Conservation (phyloP, 2,329 filamentous ascomycete species). For the Colletotrichum lentis region DNA sequence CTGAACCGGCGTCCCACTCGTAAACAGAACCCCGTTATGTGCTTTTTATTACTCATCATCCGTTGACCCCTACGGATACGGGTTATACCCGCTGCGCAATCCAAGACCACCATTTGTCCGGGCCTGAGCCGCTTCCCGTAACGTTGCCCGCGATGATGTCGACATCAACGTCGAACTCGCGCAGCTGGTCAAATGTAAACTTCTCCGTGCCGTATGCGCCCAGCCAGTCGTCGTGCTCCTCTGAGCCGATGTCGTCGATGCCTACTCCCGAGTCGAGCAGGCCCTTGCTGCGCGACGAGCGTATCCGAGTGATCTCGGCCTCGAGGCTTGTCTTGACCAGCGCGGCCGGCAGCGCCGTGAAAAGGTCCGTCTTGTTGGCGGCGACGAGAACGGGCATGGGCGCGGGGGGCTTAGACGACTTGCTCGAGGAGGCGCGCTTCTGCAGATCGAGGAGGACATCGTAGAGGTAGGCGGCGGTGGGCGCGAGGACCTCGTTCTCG, state of each 20-base stretch:
- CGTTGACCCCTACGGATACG: background rate
- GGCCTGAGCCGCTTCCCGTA: slow-evolving; percentile 69
- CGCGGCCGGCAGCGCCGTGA: slow-evolving; percentile 84
- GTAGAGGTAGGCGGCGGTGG: slow-evolving; percentile 85
- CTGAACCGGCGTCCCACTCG: background rate
- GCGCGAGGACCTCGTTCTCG: slow-evolving; percentile 68
- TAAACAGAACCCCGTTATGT: background rate
- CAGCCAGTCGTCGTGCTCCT: slow-evolving; percentile 84
- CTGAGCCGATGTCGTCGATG: slow-evolving; percentile 65
- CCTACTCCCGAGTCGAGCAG: slow-evolving; percentile 83
- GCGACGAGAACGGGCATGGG: slow-evolving; percentile 79
- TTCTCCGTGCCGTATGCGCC: slow-evolving; percentile 79
- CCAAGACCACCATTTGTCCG: slow-evolving; percentile 91
- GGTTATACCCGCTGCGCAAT: slow-evolving; percentile 68
- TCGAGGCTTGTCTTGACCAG: slow-evolving; percentile 81
- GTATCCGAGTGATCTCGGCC: slow-evolving; percentile 79
- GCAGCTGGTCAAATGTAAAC: slow-evolving; percentile 83
- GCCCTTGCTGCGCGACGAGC: slow-evolving; percentile 79
- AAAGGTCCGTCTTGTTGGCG: slow-evolving; percentile 95
- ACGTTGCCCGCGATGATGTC: slow-evolving; percentile 81
- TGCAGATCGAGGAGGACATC: slow-evolving; percentile 87
- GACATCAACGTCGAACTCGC: slow-evolving; percentile 82
- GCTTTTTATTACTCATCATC: background rate
- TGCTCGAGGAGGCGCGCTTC: slow-evolving; percentile 68
- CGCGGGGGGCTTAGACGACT: slow-evolving; percentile 50